Base-by-base conservation (phyloP, 208 protist genomes). In the Tritrichomonas foetus region DNA sequence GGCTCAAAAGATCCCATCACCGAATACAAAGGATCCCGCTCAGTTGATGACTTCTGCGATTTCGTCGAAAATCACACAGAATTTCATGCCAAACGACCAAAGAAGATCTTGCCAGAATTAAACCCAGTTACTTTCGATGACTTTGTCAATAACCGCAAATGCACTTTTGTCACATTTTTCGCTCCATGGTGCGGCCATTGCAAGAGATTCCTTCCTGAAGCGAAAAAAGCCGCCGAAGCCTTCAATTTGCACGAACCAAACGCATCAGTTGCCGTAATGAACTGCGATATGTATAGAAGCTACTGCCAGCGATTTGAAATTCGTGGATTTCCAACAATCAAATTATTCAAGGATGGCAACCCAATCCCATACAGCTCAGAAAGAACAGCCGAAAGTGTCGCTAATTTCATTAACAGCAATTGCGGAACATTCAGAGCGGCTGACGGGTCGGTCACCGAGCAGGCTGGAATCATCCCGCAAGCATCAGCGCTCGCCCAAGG, bases 101-200 rank as follows among this genome's bases (percentile, higher is more conserved):
- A 25, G 11, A 89, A 89, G 20, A 57, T 39, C 30, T 16, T 89
- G 47, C 33, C 8, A n/a, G 78, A 89, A 9, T 49, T 89, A 53
- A 33, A 44, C 16, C 78, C 78, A 89, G 0, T 39, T 2, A 57
- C 33, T 27, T 89, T 53, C n/a, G 41, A 89, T n/a, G 9, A 0
- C 3, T 39, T 36, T 39, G 25, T 89, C 39, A n/a, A 5, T 39
- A 30, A 5, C 44, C 3, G 16, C 8, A 53, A 89, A 47, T 89
- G 78, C 30, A 14, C 47, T 22, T 89, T 89, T 36, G 47, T 57
- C 47, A 89, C 78, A 53, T 89, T 61, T 49, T 89, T 55, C 47
- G 78, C 78, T 5, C 78, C 78, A 89, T 89, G 47, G 41, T 89
- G 78, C n/a, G 78, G 78, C 20, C 78, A 89, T 49, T 89, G 78